Evolutionary conservation across 2,329 filamentous ascomycete genomes (phyloP), one percentile per base, ranked within the genome.

Genomic region (Aspergillus sp.): DNA sequence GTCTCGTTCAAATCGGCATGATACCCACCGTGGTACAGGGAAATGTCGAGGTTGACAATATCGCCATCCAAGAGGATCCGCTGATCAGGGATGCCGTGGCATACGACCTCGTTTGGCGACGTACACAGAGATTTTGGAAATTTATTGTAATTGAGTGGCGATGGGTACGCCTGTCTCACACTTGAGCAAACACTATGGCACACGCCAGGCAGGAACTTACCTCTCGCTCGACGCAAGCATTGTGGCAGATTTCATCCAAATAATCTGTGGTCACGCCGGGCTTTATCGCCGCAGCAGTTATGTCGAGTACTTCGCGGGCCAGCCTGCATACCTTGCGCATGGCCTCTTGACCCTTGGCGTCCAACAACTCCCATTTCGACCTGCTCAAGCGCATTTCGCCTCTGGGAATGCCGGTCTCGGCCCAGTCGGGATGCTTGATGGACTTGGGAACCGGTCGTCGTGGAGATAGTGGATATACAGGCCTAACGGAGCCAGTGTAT

Each of bases 111-210:
- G 81, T 97, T 97, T 25, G 89, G 80, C 6, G 93, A 96, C 5
- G 92, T 97, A 79, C 93, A 97, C 65, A 96, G 89, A 0, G 93
- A 97, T 81, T 97, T 97, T 68, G 93, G 93, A 79, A 97, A 97
- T 76, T 91, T 83, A 81, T 89, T 91, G 81, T 97, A 97, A 81
- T 96, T 96, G 30, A 97, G 82, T 1, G 92, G 92, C 1, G 93
- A 96, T 1, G 93, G 93, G 76, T 96, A 97, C n/a, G 92, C 89
- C 92, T 96, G 63, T 23, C 11, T 0, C 34, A 13, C 46, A 43
- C 4, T 8, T 11, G 31, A 6, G 5, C 8, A 11, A 50, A 30
- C 5, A 6, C 45, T 25, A 6, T 7, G 34, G n/a, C 31, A 6
- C 7, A 38, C 11, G 34, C 11, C 34, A 17, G 28, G 1, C 1